These are phyloP conservation scores for Carex parvula DNA, from an alignment of 176 grass and related monocot genomes.

Conservation along the genomic window DNA sequence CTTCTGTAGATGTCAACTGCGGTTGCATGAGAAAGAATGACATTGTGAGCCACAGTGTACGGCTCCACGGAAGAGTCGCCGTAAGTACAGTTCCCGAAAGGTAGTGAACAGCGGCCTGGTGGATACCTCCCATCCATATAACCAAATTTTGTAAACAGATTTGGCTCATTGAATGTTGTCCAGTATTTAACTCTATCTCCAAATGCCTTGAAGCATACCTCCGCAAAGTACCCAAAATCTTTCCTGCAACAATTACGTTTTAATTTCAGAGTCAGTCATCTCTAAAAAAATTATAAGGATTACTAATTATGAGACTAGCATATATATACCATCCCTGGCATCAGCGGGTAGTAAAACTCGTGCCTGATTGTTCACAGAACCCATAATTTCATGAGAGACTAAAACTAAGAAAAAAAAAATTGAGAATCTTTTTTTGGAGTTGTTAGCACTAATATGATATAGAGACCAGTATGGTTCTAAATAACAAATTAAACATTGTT, in stretches of 20 bases:
- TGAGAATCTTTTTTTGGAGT: neutral
- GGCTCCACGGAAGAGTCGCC: constrained; percentile 42
- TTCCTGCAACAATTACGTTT: constrained; percentile 33
- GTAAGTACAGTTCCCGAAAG: constrained; percentile 30
- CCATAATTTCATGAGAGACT: neutral
- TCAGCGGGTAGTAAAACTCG: neutral
- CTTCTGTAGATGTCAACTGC: constrained; percentile 43
- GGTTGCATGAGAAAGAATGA: constrained; percentile 44
- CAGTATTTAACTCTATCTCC: constrained; percentile 64
- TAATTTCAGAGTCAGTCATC: neutral
- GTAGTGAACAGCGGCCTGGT: constrained; percentile 37
- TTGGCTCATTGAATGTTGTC: constrained; percentile 51
- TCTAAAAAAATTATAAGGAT: neutral
- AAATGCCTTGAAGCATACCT: constrained; percentile 57
- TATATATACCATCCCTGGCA: neutral
- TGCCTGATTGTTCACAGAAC: neutral
- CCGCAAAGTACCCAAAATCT: constrained; percentile 51
- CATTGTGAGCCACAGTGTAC: constrained; percentile 40
- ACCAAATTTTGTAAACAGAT: constrained; percentile 22
- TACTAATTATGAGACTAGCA: neutral
- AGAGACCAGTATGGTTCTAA: neutral
- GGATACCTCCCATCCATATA: constrained; percentile 38
- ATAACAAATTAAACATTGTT: neutral
- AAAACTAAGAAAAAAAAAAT: neutral
- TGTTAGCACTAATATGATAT: neutral